A percentile compares a stretch with the other conserved stretches of the same genome.
Evolutionary conservation across 164 flowering plant species (phyloP).

Genomic region (Houttuynia cordata): DNA sequence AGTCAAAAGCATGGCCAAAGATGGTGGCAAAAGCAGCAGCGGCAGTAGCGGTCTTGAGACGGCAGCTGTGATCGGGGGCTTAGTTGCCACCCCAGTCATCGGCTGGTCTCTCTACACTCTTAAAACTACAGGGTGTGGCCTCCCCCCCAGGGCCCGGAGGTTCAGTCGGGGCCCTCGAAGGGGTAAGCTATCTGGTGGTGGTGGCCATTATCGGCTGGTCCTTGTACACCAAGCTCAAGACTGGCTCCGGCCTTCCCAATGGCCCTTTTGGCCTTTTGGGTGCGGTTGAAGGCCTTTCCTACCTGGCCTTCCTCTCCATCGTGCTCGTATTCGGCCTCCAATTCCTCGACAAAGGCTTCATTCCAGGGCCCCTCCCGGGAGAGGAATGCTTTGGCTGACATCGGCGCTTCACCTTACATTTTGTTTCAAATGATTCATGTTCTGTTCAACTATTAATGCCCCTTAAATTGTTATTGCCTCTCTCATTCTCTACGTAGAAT

Average conservation of each 20-base stretch:
- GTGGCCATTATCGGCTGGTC: constrained; percentile 81
- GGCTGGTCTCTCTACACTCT: constrained; percentile 96
- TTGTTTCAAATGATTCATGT: too few relatives aligned
- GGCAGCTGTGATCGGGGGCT: constrained; percentile 56
- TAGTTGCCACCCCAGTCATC: constrained; percentile 70
- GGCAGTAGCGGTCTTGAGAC: constrained; percentile 25
- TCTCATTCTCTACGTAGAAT: too few relatives aligned
- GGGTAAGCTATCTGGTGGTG: constrained; percentile 71
- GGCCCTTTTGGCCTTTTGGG: constrained; percentile 89
- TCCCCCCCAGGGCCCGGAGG: constrained; percentile 98
- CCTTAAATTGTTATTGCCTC: too few relatives aligned
- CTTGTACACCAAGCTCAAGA: constrained; percentile 63
- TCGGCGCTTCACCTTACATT: too few relatives aligned
- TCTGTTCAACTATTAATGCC: too few relatives aligned
- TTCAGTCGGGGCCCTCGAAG: constrained; percentile 86
- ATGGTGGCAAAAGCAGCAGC: constrained; percentile 23
- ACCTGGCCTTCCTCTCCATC: constrained; percentile 54
- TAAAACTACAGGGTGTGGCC: constrained; percentile 90
- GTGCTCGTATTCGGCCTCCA: constrained; percentile 71
- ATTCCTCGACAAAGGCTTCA: constrained; percentile 50
- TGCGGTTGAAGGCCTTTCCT: constrained; percentile 86
- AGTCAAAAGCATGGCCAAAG: constrained; percentile 31
- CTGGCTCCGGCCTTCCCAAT: constrained; percentile 78
- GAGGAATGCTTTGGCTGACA: constrained; percentile 81
- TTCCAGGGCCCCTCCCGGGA: constrained; percentile 84